These are phyloP conservation scores for Mallotus nudiflorus DNA, from an alignment of 345 rosid species.

Conservation along the genomic window DNA sequence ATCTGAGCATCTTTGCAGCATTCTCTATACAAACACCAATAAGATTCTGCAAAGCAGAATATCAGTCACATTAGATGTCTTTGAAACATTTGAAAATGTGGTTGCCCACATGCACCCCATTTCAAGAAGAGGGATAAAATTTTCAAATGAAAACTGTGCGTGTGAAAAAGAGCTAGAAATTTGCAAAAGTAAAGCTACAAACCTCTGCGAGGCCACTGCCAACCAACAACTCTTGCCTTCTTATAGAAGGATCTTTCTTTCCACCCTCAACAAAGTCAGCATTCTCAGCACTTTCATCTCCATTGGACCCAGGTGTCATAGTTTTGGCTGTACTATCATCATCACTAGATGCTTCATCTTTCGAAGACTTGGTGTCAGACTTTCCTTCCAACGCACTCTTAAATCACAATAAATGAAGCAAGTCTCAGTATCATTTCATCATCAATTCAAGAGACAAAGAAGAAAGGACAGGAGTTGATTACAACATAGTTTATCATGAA, in stretches of 20 bases:
- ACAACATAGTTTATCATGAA: background rate
- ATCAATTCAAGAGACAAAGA: background rate
- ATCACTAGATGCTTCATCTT: slow-evolving; percentile 37
- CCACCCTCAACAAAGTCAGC: slow-evolving; percentile 42
- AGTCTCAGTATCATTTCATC: background rate
- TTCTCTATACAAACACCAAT: slow-evolving; percentile 64
- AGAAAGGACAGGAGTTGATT: background rate
- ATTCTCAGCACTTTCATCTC: slow-evolving; percentile 32
- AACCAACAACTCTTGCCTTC: slow-evolving; percentile 79
- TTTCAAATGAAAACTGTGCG: background rate
- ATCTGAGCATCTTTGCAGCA: slow-evolving; percentile 63
- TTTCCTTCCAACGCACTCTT: slow-evolving; percentile 52
- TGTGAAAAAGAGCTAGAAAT: background rate
- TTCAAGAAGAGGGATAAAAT: background rate
- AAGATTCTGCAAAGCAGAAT: slow-evolving; percentile 58
- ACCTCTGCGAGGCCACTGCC: slow-evolving; percentile 95
- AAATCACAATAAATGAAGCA: slow-evolving; percentile 15
- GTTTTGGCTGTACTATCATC: slow-evolving; percentile 32
- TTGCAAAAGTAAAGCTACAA: slow-evolving; percentile 16
- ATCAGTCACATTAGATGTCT: background rate
- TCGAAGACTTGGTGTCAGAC: slow-evolving; percentile 34
- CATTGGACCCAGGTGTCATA: slow-evolving; percentile 23
- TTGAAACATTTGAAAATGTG: background rate
- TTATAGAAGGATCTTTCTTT: slow-evolving; percentile 70
- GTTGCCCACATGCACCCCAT: background rate